Percentiles rank a stretch among this genome's conserved stretches.
Evolutionary conservation across 148 eudicot species (phyloP).

Genomic region (Euryodendron excelsum): DNA sequence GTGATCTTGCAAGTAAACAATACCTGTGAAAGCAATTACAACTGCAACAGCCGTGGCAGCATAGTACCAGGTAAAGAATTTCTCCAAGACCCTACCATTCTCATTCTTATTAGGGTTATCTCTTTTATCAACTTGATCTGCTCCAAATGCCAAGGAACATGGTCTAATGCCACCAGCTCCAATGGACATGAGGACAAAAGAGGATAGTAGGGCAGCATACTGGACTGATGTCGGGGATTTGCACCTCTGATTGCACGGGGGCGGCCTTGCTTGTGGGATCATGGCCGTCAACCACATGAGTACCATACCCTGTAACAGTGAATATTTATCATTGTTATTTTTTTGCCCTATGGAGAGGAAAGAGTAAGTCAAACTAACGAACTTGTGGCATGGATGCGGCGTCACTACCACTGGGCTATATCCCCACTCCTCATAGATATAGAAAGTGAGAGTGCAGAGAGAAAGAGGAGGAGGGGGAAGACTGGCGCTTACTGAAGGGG

Average conservation of each 20-base stretch:
- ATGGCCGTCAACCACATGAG: slow-evolving; percentile 77
- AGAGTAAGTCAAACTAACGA: too few species aligned
- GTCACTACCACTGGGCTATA: too few species aligned
- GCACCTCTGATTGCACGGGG: slow-evolving; percentile 56
- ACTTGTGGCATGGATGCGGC: too few species aligned
- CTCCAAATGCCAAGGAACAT: slow-evolving; percentile 89
- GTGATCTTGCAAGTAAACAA: slow-evolving; percentile 83
- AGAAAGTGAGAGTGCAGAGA: too few species aligned
- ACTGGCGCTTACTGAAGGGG: too few species aligned
- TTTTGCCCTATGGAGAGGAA: too few species aligned
- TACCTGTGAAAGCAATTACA: slow-evolving; percentile 55
- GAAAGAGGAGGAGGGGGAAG: too few species aligned
- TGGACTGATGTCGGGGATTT: slow-evolving; percentile 49
- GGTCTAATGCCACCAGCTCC: slow-evolving; percentile 89
- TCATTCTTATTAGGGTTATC: slow-evolving; percentile 28
- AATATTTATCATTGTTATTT: background rate
- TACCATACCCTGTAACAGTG: slow-evolving; percentile 56
- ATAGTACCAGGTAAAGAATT: slow-evolving; percentile 78
- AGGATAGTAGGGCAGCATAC: slow-evolving; percentile 35
- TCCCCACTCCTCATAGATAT: too few species aligned
- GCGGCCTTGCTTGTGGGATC: slow-evolving; percentile 63
- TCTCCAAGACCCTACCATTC: slow-evolving; percentile 49
- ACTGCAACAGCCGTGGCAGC: slow-evolving; percentile 54
- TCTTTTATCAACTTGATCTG: slow-evolving; percentile 66
- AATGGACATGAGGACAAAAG: slow-evolving; percentile 60